These are phyloP conservation scores for Inga oerstediana DNA, from an alignment of 306 rosid genomes.

Conservation along the genomic window DNA sequence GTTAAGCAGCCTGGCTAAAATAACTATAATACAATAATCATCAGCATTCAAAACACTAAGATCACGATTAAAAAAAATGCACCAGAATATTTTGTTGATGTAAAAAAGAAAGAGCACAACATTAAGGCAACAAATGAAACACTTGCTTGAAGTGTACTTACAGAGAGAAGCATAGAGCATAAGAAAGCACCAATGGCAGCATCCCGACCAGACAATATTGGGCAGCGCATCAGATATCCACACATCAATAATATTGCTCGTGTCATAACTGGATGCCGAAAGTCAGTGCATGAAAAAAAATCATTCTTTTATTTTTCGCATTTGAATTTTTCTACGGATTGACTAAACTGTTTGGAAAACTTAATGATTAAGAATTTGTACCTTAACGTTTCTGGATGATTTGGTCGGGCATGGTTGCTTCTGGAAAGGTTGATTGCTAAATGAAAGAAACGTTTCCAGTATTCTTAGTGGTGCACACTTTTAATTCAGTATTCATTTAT, in stretches of 20 bases:
- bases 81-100: constrained; percentile 13
- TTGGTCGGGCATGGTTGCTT: too few relatives aligned
- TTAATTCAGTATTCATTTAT: too few relatives aligned
- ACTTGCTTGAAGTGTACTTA: constrained; percentile 44
- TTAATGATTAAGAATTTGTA: too few relatives aligned
- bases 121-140: neutral
- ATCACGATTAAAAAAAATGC: constrained; percentile 22
- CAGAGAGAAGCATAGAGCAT: constrained; percentile 85
- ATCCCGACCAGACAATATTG: constrained; percentile 73
- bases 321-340: too few relatives aligned
- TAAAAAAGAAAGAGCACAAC: neutral
- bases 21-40: neutral
- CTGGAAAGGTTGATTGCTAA: too few relatives aligned
- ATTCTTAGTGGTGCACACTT: too few relatives aligned
- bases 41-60: neutral
- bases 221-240: constrained; percentile 90
- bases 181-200: constrained; percentile 79
- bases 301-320: too few relatives aligned
- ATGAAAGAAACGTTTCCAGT: too few relatives aligned
- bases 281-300: constrained; percentile 81
- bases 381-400: too few relatives aligned
- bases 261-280: constrained; percentile 89
- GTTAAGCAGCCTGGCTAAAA: neutral
- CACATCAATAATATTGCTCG: constrained; percentile 76
- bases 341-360: too few relatives aligned